These are phyloP conservation scores for Martiniozyma abietophila DNA, from an alignment of 805 yeast genomes.

Conservation along the genomic window DNA sequence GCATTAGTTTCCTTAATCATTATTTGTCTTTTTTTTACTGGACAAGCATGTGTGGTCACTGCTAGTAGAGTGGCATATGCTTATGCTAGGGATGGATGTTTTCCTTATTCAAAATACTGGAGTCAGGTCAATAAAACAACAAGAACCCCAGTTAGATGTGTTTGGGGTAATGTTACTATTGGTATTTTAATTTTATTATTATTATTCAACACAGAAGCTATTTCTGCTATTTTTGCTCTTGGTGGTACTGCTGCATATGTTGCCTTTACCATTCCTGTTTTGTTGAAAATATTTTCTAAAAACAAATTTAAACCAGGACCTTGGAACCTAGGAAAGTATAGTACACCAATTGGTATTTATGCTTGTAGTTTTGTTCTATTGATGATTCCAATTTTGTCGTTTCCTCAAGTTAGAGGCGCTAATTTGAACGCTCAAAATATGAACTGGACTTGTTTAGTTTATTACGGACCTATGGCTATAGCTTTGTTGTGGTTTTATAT, in stretches of 20 bases:
- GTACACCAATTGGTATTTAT: constrained; percentile 39
- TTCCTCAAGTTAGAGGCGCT: constrained; percentile 40
- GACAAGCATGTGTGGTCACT: constrained; percentile 53
- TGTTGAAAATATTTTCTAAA: constrained; percentile 46
- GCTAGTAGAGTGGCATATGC: constrained; percentile 61
- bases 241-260: constrained; percentile 64
- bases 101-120: constrained; percentile 47
- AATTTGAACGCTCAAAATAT: constrained; percentile 30
- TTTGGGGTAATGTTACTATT: constrained; percentile 45
- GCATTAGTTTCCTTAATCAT: constrained; percentile 37
- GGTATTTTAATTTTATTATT: constrained; percentile 49
- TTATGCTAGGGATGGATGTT: constrained; percentile 59
- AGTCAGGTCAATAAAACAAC: constrained; percentile 41
- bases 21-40: constrained; percentile 39
- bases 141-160: constrained; percentile 57
- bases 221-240: constrained; percentile 63
- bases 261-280: constrained; percentile 57
- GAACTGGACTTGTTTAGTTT: constrained; percentile 62
- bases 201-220: constrained; percentile 57
- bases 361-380: constrained; percentile 40
- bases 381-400: constrained; percentile 53
- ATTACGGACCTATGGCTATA: constrained; percentile 48
- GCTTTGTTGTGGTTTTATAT: constrained; percentile 41
- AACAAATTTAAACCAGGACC: constrained; percentile 54
- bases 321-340: constrained; percentile 50